Base-by-base conservation (phyloP, 805 yeast genomes). In the Candida orba region DNA sequence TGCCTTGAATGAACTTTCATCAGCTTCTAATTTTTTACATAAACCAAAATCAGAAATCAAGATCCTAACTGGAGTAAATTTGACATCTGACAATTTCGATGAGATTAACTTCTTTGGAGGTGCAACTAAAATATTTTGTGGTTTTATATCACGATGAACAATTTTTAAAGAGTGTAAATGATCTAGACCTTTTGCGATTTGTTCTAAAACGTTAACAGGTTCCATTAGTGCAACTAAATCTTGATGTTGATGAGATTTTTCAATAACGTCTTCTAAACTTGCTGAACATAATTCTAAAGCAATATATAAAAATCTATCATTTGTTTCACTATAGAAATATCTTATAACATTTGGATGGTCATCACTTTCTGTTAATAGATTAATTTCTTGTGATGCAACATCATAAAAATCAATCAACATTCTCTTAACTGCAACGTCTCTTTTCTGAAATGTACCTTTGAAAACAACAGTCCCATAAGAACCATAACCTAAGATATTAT, bases 391-490 rank as follows among this genome's bases (percentile, higher is more conserved):
- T 8, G 88, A 81, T 2, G 98, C 98, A 45, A 91, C 78, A 56
- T 93, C 97, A 62, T 85, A 91, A 57, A 90, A 93, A 59, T 90
- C 96, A 32, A 90, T 72, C 42, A 93, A 68, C 95, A 93, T 86
- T 54, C 98, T 68, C 61, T 93, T 93, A 7, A 93, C 95, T 0
- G 99, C 99, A 6, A 93, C 99, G 1, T 95, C 96, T 44, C 99
- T 73, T 52, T 79, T 82, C 58, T 91, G 96, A 65, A 90, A 93
- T 5, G 78, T 75, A 1, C 99, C 99, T 58, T 82, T 79, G 58
- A 79, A 88, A 1, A 93, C 99, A 25, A 91, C 88, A 0, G 99
- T 93, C 24, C 99, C 99, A 53, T 90, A 96, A 1, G 96, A 87
- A 1, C 99, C 99, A 60, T 87, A 88, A 1, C 99, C 99, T 40